Evolutionary conservation across 164 flowering plant species (phyloP).

Genomic region (Kalanchoe fedtschenkoi): DNA sequence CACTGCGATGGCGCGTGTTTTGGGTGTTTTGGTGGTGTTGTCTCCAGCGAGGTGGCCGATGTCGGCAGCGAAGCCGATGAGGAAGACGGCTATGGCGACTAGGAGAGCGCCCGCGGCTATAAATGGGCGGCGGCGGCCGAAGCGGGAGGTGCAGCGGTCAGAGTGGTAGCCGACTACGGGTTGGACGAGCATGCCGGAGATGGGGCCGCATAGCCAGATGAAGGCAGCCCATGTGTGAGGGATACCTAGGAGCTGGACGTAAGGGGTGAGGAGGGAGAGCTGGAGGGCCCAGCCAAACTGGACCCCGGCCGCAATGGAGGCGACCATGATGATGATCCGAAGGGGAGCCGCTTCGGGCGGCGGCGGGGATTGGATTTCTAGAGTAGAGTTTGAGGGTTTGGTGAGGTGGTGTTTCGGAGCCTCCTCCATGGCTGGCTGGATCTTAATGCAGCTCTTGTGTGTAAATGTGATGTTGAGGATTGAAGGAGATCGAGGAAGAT

Average conservation of each 20-base stretch:
- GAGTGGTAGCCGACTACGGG: conserved; percentile 40
- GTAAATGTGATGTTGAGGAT: no score
- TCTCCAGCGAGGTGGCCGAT: conserved; percentile 41
- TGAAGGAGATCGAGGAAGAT: no score
- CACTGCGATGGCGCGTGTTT: conserved; percentile 37
- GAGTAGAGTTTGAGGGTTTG: not conserved
- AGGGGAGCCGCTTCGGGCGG: not conserved
- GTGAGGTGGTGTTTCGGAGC: conserved; percentile 4
- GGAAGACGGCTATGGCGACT: conserved; percentile 30
- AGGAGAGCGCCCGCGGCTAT: conserved; percentile 32
- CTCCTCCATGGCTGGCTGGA: conserved; percentile 2
- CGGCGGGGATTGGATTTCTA: not conserved
- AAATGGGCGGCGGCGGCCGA: conserved; percentile 47
- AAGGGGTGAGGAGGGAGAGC: conserved; percentile 62
- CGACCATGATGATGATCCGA: conserved; percentile 17
- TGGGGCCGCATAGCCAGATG: conserved; percentile 80
- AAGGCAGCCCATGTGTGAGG: conserved; percentile 59
- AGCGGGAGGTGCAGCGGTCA: conserved; percentile 32
- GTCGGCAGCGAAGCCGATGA: conserved; percentile 46
- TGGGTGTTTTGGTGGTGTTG: conserved; percentile 6
- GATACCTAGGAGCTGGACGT: conserved; percentile 58
- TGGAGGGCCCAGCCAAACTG: conserved; percentile 84
- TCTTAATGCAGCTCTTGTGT: not conserved
- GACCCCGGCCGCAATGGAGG: conserved; percentile 59
- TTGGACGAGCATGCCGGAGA: conserved; percentile 49